Evolutionary conservation across 495 filamentous ascomycete species (phyloP).

Genomic region (Xylaria flabelliformis): DNA sequence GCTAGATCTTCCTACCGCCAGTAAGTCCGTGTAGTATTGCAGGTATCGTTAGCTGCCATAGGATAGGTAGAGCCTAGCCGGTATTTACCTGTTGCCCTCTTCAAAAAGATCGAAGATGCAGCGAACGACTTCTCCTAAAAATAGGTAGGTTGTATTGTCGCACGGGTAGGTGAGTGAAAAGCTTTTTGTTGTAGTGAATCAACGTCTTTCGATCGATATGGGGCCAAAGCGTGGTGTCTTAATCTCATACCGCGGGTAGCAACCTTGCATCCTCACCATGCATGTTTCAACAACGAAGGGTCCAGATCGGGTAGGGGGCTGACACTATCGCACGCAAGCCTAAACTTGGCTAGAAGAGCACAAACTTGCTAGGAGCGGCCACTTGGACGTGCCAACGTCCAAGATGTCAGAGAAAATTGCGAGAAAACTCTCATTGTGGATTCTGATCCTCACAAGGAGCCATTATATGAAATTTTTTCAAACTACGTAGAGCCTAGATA

Average conservation of each 20-base stretch:
- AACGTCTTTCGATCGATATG: constrained; percentile 21
- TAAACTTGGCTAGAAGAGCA: constrained; percentile 19
- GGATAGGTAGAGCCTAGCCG: constrained; percentile 3
- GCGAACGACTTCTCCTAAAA: constrained; percentile 9
- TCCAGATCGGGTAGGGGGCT: constrained; percentile 29
- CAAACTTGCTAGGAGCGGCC: constrained; percentile 8
- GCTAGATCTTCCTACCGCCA: constrained; percentile 1
- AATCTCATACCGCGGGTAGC: constrained; percentile 28
- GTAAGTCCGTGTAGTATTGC: background rate
- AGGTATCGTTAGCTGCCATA: constrained; percentile 4
- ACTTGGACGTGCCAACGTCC: background rate
- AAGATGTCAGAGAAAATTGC: background rate
- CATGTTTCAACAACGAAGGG: constrained; percentile 27
- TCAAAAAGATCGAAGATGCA: background rate
- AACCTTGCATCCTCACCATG: constrained; percentile 30
- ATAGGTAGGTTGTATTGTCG: constrained; percentile 18
- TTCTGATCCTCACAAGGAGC: background rate
- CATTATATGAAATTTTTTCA: background rate
- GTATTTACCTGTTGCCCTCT: background rate
- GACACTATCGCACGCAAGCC: constrained; percentile 21
- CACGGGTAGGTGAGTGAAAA: constrained; percentile 23
- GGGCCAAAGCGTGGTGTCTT: constrained; percentile 18
- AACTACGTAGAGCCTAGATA: background rate
- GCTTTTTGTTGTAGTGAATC: constrained; percentile 19
- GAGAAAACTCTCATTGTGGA: background rate